A percentile compares a stretch with the other conserved stretches of the same genome.
phyloP scores from a whole-genome alignment of 2,329 filamentous ascomycete genomes.

The Colletotrichum horii region DNA sequence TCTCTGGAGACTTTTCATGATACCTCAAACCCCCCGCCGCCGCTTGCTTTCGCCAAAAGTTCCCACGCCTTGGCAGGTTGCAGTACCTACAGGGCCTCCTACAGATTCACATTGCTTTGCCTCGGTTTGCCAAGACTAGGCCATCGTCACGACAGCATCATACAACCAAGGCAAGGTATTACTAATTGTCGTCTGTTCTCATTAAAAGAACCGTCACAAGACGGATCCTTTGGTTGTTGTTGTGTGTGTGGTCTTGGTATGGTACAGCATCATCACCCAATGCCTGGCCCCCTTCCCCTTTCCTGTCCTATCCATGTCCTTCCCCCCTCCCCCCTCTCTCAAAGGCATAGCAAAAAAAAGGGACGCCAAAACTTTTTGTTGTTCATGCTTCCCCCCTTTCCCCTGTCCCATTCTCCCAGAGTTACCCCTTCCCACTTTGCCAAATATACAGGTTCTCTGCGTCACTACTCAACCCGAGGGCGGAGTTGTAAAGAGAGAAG shows the following conservation, averaged over 20 bases:
- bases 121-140: not conserved
- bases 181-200: conserved; percentile 17
- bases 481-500: not conserved
- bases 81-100: not conserved
- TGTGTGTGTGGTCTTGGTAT: conserved; percentile 18
- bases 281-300: not conserved
- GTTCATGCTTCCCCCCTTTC: conserved; percentile 18
- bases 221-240: conserved; percentile 13
- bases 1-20: not conserved
- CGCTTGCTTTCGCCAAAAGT: not conserved
- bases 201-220: conserved; percentile 12
- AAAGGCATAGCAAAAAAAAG: conserved; percentile 16
- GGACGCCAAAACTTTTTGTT: conserved; percentile 20
- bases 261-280: conserved; percentile 20
- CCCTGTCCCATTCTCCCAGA: conserved; percentile 6
- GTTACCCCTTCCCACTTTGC: not conserved
- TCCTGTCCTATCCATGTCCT: not conserved
- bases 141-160: not conserved
- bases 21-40: not conserved
- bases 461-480: not conserved
- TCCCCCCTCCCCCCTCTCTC: not conserved
- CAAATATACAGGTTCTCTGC: conserved; percentile 15
- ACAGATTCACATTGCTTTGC: not conserved
- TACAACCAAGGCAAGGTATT: not conserved
- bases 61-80: not conserved